Base-by-base conservation (phyloP, 495 filamentous ascomycete genomes). In the Hypoxylon subgilvum region DNA sequence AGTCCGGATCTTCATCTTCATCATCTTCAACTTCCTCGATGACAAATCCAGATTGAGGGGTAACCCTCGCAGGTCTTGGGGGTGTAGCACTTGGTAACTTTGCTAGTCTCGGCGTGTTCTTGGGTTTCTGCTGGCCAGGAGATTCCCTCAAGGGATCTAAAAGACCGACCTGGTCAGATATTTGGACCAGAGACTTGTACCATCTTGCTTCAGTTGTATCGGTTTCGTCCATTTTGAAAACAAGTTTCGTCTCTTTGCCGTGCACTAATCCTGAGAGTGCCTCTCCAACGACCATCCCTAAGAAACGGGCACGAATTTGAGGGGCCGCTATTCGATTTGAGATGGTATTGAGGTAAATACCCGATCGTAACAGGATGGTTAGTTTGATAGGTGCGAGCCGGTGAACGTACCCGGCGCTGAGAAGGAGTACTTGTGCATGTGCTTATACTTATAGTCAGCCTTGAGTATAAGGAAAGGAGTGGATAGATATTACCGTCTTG, bases 251-350 rank as follows among this genome's bases (percentile, higher is more conserved):
- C 22, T 82, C 78, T 18, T 82, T 82, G 54, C 86, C 84, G 64
- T 97, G 91, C 4, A 94, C 84, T 1, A 99, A 79, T 14, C 81
- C 76, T 0, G 92, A 96, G 10, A 97, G 82, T 0, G 86, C 83
- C 41, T 88, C 91, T 1, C 89, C 94, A 36, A 96, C 84, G 4
- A 90, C 76, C 89, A 99, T 96, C 0, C 94, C 95, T 3, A 99
- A 78, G 49, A 92, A 89, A 3, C 94, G 83, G 44, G 89, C 86
- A 49, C 85, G 80, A 10, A 77, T 76, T 39, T 92, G 91, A 16
- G 90, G 84, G 19, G 89, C 80, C 8, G 83, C 83, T n/a, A 99
- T 76, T 32, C 92, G 84, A 63, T 96, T 97, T 0, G 94, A 96
- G 21, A 97, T 83, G 21, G 84, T 81, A 57, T 82, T 89, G 4